These are phyloP conservation scores for Candida easanensis DNA, from an alignment of 805 yeast genomes.

Conservation along the genomic window DNA sequence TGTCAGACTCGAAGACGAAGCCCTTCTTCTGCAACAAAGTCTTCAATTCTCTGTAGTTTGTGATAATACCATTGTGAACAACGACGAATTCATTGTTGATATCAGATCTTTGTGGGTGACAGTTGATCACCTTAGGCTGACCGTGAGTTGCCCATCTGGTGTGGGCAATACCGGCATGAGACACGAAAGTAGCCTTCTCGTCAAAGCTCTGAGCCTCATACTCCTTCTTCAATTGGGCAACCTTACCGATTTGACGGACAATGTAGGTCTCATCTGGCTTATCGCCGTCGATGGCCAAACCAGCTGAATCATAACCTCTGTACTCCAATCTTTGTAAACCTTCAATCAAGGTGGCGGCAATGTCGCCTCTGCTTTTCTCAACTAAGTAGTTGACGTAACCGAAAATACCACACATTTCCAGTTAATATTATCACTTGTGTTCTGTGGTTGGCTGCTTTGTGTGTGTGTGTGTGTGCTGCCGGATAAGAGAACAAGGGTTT, in stretches of 20 bases:
- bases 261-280: slow-evolving; percentile 65
- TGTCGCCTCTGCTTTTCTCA: slow-evolving; percentile 89
- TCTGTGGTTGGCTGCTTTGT: neutral
- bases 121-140: slow-evolving; percentile 77
- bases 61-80: slow-evolving; percentile 97
- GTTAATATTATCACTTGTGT: neutral
- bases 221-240: slow-evolving; percentile 69
- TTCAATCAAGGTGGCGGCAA: slow-evolving; percentile 82
- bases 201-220: slow-evolving; percentile 51
- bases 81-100: slow-evolving; percentile 77
- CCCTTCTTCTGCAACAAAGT: slow-evolving; percentile 81
- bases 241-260: slow-evolving; percentile 90
- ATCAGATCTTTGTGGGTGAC: slow-evolving; percentile 96
- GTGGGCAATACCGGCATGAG: slow-evolving; percentile 96
- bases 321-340: slow-evolving; percentile 88
- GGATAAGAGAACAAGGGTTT: neutral
- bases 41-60: slow-evolving; percentile 89
- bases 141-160: slow-evolving; percentile 99
- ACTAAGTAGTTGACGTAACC: slow-evolving; percentile 96
- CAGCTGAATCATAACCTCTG: slow-evolving; percentile 98
- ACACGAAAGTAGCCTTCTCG: slow-evolving; percentile 62
- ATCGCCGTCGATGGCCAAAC: slow-evolving; percentile 93
- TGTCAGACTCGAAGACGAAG: slow-evolving; percentile 79
- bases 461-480: too few relatives aligned
- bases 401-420: slow-evolving; percentile 84